A percentile compares a stretch with the other conserved stretches of the same genome.
Conservation (phyloP, 2,329 filamentous ascomycete species). For the Paraconiothyrium sp. region DNA sequence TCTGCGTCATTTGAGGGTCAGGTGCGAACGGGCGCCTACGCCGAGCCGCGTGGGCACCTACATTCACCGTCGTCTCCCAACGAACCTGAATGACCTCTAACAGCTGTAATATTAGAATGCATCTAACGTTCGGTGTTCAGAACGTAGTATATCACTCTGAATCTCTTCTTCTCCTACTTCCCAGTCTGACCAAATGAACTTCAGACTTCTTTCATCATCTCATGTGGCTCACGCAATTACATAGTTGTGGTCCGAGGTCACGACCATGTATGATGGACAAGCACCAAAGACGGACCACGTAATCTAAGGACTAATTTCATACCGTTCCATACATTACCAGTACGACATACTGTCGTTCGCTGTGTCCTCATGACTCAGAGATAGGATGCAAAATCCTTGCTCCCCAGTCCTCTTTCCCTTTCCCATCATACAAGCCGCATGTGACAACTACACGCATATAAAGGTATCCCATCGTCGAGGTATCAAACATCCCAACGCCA, state of each 20-base stretch:
- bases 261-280: too few relatives aligned
- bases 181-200: too few relatives aligned
- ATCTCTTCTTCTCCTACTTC: too few relatives aligned
- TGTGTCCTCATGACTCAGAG: neutral
- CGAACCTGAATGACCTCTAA: neutral
- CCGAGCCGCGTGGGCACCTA: neutral
- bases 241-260: too few relatives aligned
- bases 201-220: too few relatives aligned
- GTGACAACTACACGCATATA: neutral
- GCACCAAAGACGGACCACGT: too few relatives aligned
- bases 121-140: too few relatives aligned
- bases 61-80: slow-evolving; percentile 1
- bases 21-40: slow-evolving; percentile 5
- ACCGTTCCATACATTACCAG: too few relatives aligned
- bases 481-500: slow-evolving; percentile 10
- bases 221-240: too few relatives aligned
- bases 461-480: neutral
- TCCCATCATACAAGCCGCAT: neutral
- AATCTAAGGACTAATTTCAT: too few relatives aligned
- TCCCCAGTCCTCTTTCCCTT: neutral
- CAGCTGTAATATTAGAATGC: neutral
- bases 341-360: too few relatives aligned
- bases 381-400: neutral
- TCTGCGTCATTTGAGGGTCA: slow-evolving; percentile 19
- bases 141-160: too few relatives aligned